Conservation (phyloP, 2,329 filamentous ascomycete genomes). For the Magnaporthiopsis rhizophila region DNA sequence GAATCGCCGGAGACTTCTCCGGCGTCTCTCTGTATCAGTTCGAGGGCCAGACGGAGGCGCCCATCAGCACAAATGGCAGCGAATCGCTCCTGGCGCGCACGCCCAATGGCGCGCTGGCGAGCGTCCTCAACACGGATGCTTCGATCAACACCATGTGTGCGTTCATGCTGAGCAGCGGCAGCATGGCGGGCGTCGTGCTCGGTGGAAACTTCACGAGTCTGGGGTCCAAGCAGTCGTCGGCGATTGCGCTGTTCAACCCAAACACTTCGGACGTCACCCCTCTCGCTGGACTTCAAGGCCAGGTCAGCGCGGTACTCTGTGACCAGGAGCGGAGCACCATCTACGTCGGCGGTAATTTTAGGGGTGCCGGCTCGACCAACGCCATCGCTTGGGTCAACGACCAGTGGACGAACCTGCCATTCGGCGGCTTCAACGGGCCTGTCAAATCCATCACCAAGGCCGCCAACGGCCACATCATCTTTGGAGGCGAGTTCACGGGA, state of each 20-base stretch:
- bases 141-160: constrained; percentile 84
- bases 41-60: constrained; percentile 65
- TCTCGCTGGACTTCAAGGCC: constrained; percentile 73
- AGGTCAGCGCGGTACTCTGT: constrained; percentile 75
- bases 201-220: constrained; percentile 95
- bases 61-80: constrained; percentile 65
- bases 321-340: constrained; percentile 70
- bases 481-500: constrained; percentile 83
- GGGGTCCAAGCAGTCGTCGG: constrained; percentile 64
- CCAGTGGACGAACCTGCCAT: constrained; percentile 74
- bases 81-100: constrained; percentile 73
- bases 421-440: constrained; percentile 89
- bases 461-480: constrained; percentile 77
- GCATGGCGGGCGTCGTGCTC: constrained; percentile 66
- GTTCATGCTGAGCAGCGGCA: constrained; percentile 59
- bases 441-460: constrained; percentile 79
- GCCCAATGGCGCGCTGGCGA: constrained; percentile 76
- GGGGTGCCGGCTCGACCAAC: constrained; percentile 73
- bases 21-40: constrained; percentile 87
- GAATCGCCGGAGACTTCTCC: constrained; percentile 81
- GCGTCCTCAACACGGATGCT: constrained; percentile 69
- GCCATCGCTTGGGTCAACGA: constrained; percentile 72
- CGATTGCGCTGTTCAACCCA: constrained; percentile 75
- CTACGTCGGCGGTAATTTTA: constrained; percentile 85
- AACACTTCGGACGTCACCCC: constrained; percentile 61